Base-by-base conservation (phyloP, 1,139 yeast species). In the Pichia sp. region DNA sequence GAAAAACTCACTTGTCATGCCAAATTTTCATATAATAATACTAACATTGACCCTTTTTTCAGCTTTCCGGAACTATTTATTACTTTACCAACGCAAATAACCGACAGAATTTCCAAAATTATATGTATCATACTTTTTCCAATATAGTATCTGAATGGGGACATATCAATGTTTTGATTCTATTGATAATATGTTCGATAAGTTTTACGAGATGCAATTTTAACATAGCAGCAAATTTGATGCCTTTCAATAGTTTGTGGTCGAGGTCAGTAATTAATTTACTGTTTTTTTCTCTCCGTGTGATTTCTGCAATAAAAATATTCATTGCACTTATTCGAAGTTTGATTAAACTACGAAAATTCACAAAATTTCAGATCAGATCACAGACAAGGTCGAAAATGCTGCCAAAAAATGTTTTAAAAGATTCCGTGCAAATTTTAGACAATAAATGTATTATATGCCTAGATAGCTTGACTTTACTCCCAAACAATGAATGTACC, bases 1-100 rank as follows among this genome's bases (percentile, higher is more conserved):
- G 10, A 31, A 27, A 9, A 8, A 3, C 29, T n/a, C n/a, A n/a
- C n/a, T n/a, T n/a, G n/a, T n/a, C n/a, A n/a, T n/a, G n/a, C n/a
- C n/a, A n/a, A n/a, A n/a, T n/a, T n/a, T n/a, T n/a, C n/a, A n/a
- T n/a, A n/a, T n/a, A n/a, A n/a, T n/a, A 38, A 32, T 37, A 40
- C 49, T 49, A 37, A 50, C 53, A 23, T 36, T 23, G 36, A 34
- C 34, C 27, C 31, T 16, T 35, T 7, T n/a, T 33, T 37, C 27
- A 50, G 53, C 10, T 48, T 23, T 44, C 53, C 3, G 52, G 50
- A 11, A 49, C 48, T 8, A 39, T 52, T 33, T 45, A 52, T 33
- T 58, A 55, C 39, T 47, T 57, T 32, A 51, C 56, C 4, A 56
- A 59, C 27, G 45, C 55, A n/a, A 44, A 55, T 27, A 45, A 52